phyloP scores from a whole-genome alignment of 1,284 basidiomycete genomes.

The Cryptococcus deneoformans region DNA sequence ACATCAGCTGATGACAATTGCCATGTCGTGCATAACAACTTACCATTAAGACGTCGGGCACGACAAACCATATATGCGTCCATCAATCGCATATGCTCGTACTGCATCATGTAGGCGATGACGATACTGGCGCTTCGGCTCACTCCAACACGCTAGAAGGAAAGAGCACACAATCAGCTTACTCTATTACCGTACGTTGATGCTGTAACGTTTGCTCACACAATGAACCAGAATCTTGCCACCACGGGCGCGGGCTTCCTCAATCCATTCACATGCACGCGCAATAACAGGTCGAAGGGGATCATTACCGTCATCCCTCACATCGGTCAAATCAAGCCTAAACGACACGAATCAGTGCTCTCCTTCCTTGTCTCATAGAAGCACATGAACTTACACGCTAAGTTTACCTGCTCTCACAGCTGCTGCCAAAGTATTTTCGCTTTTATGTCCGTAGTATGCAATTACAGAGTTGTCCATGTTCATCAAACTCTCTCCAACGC shows the following conservation, averaged over 20 bases:
- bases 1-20: neutral
- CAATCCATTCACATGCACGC: conserved; percentile 90
- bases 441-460: conserved; percentile 27
- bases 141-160: conserved; percentile 72
- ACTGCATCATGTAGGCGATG: conserved; percentile 96
- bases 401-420: conserved; percentile 41
- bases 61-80: conserved; percentile 73
- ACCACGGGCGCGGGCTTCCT: conserved; percentile 71
- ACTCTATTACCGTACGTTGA: neutral
- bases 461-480: conserved; percentile 16
- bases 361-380: too few relatives aligned
- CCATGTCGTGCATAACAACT: conserved; percentile 4
- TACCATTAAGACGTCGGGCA: conserved; percentile 45
- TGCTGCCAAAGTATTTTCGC: conserved; percentile 36
- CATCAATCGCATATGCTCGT: conserved; percentile 79
- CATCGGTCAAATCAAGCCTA: conserved; percentile 44
- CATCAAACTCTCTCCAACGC: conserved; percentile 72
- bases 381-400: conserved; percentile 29
- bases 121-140: conserved; percentile 89
- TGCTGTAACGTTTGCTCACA: conserved; percentile 24
- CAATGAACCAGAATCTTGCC: conserved; percentile 95
- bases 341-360: conserved; percentile 13
- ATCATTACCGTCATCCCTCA: conserved; percentile 90
- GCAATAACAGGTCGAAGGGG: conserved; percentile 83
- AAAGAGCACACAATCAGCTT: neutral